Evolutionary conservation across 2,329 filamentous ascomycete genomes (phyloP), one percentile per base, ranked within the genome.

Genomic region (Colletotrichum trifolii): DNA sequence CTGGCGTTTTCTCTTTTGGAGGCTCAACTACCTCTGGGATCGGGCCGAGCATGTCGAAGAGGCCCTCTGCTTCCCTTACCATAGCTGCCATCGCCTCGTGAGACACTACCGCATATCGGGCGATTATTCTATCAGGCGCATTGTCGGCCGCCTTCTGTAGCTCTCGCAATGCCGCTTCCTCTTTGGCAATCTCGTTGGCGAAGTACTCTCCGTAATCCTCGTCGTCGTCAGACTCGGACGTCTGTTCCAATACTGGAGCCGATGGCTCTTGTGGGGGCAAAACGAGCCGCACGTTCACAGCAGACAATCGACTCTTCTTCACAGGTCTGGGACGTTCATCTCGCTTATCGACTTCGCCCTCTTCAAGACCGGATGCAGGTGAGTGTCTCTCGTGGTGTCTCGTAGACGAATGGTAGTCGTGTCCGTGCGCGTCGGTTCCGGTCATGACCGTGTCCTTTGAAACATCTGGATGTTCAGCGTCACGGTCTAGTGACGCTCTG

Each of bases 191-290:
- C 68, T 87, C 78, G 57, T 78, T 77, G 56, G 83, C 79, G 57
- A 88, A 86, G 64, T 85, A 85, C 55, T 86, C 84, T 15, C 82
- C 85, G 77, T 88, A 84, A 48, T 86, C 83, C 52, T 87, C 86
- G 61, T 88, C 86, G 47, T 88, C 84, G 54, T 82, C 68, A 11
- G 81, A 83, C 58, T 87, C 85, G 0, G 84, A 86, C 49, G 84
- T 83, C 57, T 79, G 77, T 50, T 81, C 80, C 5, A 76, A 68
- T 10, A 77, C 63, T 10, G 69, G 58, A 25, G 70, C 69, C 2
- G 67, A 67, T 1, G 72, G 68, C 55, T 74, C 72, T 62, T 78
- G 81, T 8, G 75, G 73, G 3, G 82, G 80, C 25, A 84, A 54
- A 17, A 76, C 73, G 54, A 83, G 79, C 53, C 73, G 77, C 7